Evolutionary conservation across 1,139 yeast genomes (phyloP).

Genomic region (Blastobotrys serpentis): DNA sequence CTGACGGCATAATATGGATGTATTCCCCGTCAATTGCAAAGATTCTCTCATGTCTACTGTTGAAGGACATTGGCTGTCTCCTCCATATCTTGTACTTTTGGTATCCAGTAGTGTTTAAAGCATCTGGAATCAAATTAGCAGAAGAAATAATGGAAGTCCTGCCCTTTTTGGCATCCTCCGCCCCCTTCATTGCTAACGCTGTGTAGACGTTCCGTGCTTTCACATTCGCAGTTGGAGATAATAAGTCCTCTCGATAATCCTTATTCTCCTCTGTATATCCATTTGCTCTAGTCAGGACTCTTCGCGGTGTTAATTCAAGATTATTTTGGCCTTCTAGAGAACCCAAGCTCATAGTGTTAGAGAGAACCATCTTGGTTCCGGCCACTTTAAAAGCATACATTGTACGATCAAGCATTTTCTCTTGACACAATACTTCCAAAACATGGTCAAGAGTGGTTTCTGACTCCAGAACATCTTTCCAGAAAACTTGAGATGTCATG

Average conservation of each 20-base stretch:
- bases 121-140: slow-evolving; percentile 17
- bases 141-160: slow-evolving; percentile 5
- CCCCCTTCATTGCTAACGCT: slow-evolving; percentile 22
- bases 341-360: slow-evolving; percentile 20
- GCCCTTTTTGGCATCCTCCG: slow-evolving; percentile 20
- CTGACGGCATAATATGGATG: slow-evolving; percentile 83
- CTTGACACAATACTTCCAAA: slow-evolving; percentile 37
- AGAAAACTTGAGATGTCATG: slow-evolving; percentile 34
- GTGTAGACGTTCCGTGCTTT: slow-evolving; percentile 18
- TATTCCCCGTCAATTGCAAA: slow-evolving; percentile 92
- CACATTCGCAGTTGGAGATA: slow-evolving; percentile 1
- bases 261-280: slow-evolving; percentile 27
- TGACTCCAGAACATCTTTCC: slow-evolving; percentile 29
- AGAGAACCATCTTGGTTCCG: slow-evolving; percentile 29
- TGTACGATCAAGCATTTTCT: slow-evolving; percentile 35
- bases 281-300: slow-evolving; percentile 32
- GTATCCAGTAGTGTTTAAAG: slow-evolving; percentile 34
- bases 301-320: slow-evolving; percentile 34
- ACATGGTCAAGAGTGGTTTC: slow-evolving; percentile 31
- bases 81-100: slow-evolving; percentile 79
- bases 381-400: slow-evolving; percentile 39
- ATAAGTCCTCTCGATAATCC: neutral
- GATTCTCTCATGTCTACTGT: slow-evolving; percentile 76
- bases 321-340: slow-evolving; percentile 28
- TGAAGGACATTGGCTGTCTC: slow-evolving; percentile 79